Base-by-base conservation (phyloP, 768 basidiomycete species). In the Lanmaoa rubissima region DNA sequence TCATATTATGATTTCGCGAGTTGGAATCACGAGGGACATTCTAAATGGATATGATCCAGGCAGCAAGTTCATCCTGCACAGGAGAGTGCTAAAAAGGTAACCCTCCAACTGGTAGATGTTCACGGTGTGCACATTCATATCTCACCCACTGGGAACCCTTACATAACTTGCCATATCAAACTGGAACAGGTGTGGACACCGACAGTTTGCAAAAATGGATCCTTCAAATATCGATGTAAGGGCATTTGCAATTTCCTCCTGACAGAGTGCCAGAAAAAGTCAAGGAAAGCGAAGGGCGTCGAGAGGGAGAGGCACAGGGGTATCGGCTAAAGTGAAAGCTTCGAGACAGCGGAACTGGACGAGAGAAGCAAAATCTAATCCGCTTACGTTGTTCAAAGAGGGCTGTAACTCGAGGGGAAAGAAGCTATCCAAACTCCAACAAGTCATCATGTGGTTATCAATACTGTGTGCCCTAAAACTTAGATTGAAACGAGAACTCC, bases 11-110 rank as follows among this genome's bases (percentile, higher is more conserved):
- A 45, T 66, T 46, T 61, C 24, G 43, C 39, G 39, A 8, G 47
- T 35, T 44, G 40, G 19, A n/a, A 58, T 63, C 64, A 62, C 55
- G 54, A 59, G 57, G 54, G 19, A 21, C 50, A 48, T 48, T 60
- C 40, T 38, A 38, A 39, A 50, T 39, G 36, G 51, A 26, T 40
- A 42, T 51, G 53, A 46, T 32, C 48, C 42, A 39, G 21, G 19
- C 19, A 31, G 42, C 38, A n/a, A 26, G 17, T 24, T 38, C 41
- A 48, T 21, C 24, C 21, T 34, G 36, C 12, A 41, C 49, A 51
- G 48, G 48, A 35, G 26, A 5, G 50, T 24, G 45, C 57, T 36
- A 48, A 65, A 55, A 52, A 55, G 55, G 59, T 26, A 53, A 51
- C 39, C 32, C 13, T 41, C 38, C 14, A 21, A 31, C 49, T n/a